Evolutionary conservation across 164 flowering plant species (phyloP).

Genomic region (Sextonia rubra): DNA sequence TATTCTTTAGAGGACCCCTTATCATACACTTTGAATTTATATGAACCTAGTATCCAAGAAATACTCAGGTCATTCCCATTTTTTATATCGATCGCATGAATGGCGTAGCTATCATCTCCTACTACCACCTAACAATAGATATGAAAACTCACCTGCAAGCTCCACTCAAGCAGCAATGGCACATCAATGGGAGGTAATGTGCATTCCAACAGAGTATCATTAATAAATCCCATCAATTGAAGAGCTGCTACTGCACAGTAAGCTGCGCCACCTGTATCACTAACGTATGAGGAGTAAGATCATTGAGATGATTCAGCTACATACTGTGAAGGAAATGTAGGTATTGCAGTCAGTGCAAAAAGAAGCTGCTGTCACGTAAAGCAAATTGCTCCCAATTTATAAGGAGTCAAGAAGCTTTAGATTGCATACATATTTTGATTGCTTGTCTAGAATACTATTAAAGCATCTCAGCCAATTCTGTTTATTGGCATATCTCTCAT

Average conservation of each 20-base stretch:
- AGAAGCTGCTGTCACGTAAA: not conserved
- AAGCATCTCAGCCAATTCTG: not conserved
- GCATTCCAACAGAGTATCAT: conserved; percentile 38
- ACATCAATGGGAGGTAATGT: conserved; percentile 44
- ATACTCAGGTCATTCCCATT: not conserved
- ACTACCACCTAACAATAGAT: not conserved
- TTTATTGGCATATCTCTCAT: not conserved
- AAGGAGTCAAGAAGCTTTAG: not conserved
- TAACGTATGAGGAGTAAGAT: conserved; percentile 28
- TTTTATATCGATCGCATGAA: too few relatives aligned
- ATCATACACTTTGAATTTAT: not conserved
- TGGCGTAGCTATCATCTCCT: not conserved
- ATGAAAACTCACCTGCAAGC: conserved; percentile 59
- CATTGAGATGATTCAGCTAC: not conserved
- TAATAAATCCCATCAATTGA: conserved; percentile 80
- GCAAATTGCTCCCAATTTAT: not conserved
- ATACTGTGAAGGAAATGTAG: not conserved
- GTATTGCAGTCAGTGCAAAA: not conserved
- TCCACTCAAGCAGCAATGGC: conserved; percentile 73
- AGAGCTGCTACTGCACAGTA: conserved; percentile 97
- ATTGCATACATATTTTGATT: too few relatives aligned
- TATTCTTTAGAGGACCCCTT: not conserved
- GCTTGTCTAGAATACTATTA: too few relatives aligned
- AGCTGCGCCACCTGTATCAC: conserved; percentile 92
- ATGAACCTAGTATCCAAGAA: not conserved